Evolutionary conservation across 2,329 filamentous ascomycete genomes (phyloP).

Genomic region (Pseudogymnoascus sp.): DNA sequence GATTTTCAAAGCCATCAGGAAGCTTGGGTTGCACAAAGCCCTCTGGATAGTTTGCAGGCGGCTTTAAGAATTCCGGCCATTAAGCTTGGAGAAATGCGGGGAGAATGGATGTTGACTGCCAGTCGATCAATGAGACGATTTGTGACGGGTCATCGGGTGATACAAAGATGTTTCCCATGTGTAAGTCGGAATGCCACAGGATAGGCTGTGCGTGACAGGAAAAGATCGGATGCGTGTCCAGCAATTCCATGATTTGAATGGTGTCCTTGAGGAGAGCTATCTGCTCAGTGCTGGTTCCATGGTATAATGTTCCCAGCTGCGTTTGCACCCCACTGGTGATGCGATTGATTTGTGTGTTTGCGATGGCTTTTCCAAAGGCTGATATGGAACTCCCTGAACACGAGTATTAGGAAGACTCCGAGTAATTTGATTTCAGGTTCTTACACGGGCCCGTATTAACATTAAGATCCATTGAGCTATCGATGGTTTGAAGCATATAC

Average conservation of each 20-base stretch:
- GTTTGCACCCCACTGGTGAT: background rate
- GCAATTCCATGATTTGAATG: background rate
- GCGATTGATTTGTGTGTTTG: background rate
- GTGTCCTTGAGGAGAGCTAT: background rate
- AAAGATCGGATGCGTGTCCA: background rate
- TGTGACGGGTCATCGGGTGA: constrained; percentile 31
- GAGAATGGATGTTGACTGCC: constrained; percentile 33
- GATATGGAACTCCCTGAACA: background rate
- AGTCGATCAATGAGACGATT: constrained; percentile 35
- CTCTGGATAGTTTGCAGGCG: background rate
- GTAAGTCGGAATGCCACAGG: constrained; percentile 35
- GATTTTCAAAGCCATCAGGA: constrained; percentile 26
- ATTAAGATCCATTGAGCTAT: background rate
- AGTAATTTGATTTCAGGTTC: background rate
- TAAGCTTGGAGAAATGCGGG: constrained; percentile 31
- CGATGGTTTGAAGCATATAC: background rate
- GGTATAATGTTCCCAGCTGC: background rate
- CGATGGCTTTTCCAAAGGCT: background rate
- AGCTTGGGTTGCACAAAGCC: constrained; percentile 10
- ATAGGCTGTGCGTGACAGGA: background rate
- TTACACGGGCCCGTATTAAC: background rate
- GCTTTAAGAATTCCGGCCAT: constrained; percentile 10
- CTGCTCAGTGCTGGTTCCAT: background rate
- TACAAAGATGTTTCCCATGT: constrained; percentile 38
- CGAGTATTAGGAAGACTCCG: background rate